These are phyloP conservation scores for Lipomyces orientalis DNA, from an alignment of 805 yeast genomes.

Conservation along the genomic window DNA sequence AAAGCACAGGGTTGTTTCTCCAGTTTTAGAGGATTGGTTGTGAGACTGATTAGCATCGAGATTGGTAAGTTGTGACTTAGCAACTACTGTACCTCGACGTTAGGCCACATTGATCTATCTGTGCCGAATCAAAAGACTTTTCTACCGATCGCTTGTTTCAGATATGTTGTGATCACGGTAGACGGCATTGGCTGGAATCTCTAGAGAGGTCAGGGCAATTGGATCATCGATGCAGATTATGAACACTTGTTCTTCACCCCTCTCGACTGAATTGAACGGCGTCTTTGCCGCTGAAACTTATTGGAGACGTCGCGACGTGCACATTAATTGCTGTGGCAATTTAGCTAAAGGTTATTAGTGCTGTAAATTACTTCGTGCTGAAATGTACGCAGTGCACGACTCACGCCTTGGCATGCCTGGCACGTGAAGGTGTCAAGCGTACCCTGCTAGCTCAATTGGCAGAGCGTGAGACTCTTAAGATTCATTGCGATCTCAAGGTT, in stretches of 20 bases:
- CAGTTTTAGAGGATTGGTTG: too few relatives aligned
- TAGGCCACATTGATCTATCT: neutral
- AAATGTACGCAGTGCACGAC: too few relatives aligned
- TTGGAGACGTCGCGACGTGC: too few relatives aligned
- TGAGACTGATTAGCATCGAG: neutral
- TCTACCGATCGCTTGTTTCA: neutral
- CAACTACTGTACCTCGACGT: neutral
- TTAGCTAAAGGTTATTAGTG: too few relatives aligned
- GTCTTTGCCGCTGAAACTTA: too few relatives aligned
- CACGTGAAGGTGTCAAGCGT: neutral
- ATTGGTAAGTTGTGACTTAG: neutral
- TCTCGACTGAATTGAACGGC: too few relatives aligned
- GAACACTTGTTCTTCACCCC: too few relatives aligned
- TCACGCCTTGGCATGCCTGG: too few relatives aligned
- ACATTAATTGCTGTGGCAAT: too few relatives aligned
- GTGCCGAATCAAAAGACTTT: neutral
- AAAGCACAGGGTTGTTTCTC: neutral
- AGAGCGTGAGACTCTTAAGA: conserved; percentile 24
- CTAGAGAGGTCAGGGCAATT: too few relatives aligned
- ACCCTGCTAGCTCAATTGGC: conserved; percentile 19
- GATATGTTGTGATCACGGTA: neutral
- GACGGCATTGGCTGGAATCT: neutral
- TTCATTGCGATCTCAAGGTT: conserved; percentile 9
- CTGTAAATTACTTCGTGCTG: too few relatives aligned
- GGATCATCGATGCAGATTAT: too few relatives aligned